These are phyloP conservation scores for Saccharomyces paradoxus DNA, from an alignment of 805 yeast genomes.

Conservation along the genomic window DNA sequence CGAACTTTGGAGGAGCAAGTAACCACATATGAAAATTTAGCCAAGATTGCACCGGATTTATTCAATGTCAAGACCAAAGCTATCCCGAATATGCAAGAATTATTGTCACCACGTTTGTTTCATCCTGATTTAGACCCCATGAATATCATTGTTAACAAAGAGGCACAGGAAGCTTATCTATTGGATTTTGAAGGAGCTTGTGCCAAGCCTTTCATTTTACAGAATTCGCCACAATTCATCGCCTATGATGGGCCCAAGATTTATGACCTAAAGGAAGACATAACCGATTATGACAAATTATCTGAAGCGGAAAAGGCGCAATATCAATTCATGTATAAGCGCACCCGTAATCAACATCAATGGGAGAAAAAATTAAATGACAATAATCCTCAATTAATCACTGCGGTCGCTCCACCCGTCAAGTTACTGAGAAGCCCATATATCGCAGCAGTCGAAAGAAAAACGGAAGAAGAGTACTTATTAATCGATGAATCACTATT, in stretches of 20 bases:
- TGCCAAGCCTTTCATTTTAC: conserved; percentile 74
- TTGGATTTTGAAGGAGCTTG: conserved; percentile 78
- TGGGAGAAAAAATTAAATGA: conserved; percentile 77
- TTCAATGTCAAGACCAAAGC: conserved; percentile 44
- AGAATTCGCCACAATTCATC: conserved; percentile 73
- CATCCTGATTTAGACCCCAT: conserved; percentile 87
- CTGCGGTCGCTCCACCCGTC: conserved; percentile 75
- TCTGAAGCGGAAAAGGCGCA: conserved; percentile 69
- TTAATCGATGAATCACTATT: conserved; percentile 59
- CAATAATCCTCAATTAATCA: conserved; percentile 56
- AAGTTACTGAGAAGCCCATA: conserved; percentile 65
- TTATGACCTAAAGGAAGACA: conserved; percentile 64
- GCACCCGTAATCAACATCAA: conserved; percentile 83
- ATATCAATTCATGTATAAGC: conserved; percentile 75
- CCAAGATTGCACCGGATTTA: conserved; percentile 47
- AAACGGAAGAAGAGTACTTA: conserved; percentile 48
- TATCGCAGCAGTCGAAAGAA: conserved; percentile 50
- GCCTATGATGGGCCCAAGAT: conserved; percentile 85
- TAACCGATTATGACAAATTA: conserved; percentile 59
- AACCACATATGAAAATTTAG: conserved; percentile 54
- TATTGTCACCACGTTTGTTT: conserved; percentile 64
- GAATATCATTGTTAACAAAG: conserved; percentile 56
- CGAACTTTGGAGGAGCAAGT: conserved; percentile 43
- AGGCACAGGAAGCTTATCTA: conserved; percentile 39
- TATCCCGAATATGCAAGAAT: conserved; percentile 53